Evolutionary conservation across 352 stramenopile genomes (phyloP), one percentile per base, ranked within the genome.

Genomic region (Pythium phragmitis): DNA sequence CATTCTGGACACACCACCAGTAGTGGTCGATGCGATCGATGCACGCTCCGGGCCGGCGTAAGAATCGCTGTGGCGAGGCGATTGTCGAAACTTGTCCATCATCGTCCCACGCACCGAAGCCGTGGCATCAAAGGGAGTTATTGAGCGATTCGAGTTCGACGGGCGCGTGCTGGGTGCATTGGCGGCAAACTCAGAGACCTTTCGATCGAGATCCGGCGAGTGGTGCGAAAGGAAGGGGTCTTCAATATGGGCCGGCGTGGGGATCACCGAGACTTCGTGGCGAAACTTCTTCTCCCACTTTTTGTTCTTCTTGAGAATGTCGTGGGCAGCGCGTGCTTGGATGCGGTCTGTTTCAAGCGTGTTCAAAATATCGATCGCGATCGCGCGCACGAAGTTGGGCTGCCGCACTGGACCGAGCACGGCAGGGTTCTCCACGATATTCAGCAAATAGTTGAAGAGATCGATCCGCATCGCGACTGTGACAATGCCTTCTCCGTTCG

Each of bases 221-320:
- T 86, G 63, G n/a, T 74, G 63, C 49, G 80, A 69, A 41, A 94
- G 67, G 66, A 91, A 94, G 26, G 85, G 85, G 19, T 94, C 85
- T 65, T 94, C 82, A 0, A 76, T 60, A 5, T 49, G 58, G 0
- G 43, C 56, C 6, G 60, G 64, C 1, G 45, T 43, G 2, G 56
- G 55, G 19, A 70, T 70, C 16, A 57, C 26, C 14, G 52, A 50
- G 30, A 43, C 59, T 65, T 75, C 69, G 42, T 75, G 64, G 13
- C 69, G 78, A 58, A 85, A 92, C 52, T 79, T 88, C 65, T 96
- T 96, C 56, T 91, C 79, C 87, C 87, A 96, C 52, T 92, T 92
- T 56, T 93, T 96, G 73, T 94, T 75, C 60, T 92, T 96, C 58
- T 93, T 96, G 17, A 96, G 51, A 39, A 94, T 84, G 53, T 93